These are phyloP conservation scores for Cadophora sp. DNA, from an alignment of 2,329 filamentous ascomycete species.

Conservation along the genomic window DNA sequence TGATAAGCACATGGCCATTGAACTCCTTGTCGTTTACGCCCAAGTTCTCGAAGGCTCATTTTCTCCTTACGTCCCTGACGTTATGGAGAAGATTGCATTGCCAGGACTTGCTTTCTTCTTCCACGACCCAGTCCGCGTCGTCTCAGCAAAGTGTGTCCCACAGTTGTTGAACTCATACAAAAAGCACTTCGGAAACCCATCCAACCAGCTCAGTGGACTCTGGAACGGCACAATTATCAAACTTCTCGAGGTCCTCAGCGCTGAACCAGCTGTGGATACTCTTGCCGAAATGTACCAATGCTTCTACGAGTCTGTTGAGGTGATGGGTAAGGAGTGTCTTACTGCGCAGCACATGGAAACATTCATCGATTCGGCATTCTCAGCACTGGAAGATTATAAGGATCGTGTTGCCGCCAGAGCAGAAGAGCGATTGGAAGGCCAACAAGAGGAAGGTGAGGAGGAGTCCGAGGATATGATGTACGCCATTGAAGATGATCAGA, in stretches of 20 bases:
- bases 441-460: constrained; percentile 88
- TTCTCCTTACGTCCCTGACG: constrained; percentile 87
- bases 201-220: constrained; percentile 78
- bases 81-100: constrained; percentile 95
- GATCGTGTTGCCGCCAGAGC: constrained; percentile 80
- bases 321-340: constrained; percentile 85
- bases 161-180: constrained; percentile 94
- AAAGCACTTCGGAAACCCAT: constrained; percentile 83
- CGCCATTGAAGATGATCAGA: constrained; percentile 97
- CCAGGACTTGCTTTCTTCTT: constrained; percentile 98
- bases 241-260: constrained; percentile 89
- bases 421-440: constrained; percentile 77
- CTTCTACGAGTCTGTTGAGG: constrained; percentile 98
- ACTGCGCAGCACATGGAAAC: constrained; percentile 79
- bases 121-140: constrained; percentile 95
- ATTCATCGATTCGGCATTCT: constrained; percentile 87
- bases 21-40: constrained; percentile 95
- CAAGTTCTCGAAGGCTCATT: constrained; percentile 94
- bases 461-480: constrained; percentile 85
- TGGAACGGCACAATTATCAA: constrained; percentile 90
- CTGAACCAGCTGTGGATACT: constrained; percentile 94
- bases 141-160: constrained; percentile 92
- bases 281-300: constrained; percentile 99
- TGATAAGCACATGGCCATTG: constrained; percentile 99
- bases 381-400: constrained; percentile 91